Conservation (phyloP, 2,329 filamentous ascomycete species). For the Botryotinia calthae region DNA sequence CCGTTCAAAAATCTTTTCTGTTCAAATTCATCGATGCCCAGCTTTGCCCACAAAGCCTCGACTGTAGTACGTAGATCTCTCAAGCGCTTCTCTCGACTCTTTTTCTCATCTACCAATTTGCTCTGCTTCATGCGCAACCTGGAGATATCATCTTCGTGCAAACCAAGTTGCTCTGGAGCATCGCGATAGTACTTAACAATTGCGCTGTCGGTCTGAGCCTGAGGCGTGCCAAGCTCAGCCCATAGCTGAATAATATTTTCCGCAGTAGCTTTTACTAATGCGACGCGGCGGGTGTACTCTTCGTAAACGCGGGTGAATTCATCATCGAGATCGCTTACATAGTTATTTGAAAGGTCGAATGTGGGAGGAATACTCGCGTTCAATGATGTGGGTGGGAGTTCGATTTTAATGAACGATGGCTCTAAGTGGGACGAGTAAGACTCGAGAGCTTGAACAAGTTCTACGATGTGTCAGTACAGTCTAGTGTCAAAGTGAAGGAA, state of each 20-base stretch:
- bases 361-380: constrained; percentile 74
- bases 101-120: constrained; percentile 85
- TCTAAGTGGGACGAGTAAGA: constrained; percentile 97
- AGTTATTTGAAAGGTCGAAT: constrained; percentile 90
- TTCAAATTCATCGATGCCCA: constrained; percentile 79
- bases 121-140: constrained; percentile 73
- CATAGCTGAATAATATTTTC: constrained; percentile 92
- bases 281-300: constrained; percentile 84
- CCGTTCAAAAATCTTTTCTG: constrained; percentile 80
- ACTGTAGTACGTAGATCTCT: constrained; percentile 74
- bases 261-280: constrained; percentile 68
- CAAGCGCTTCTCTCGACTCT: constrained; percentile 69
- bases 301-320: constrained; percentile 96
- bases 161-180: constrained; percentile 86
- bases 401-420: constrained; percentile 78
- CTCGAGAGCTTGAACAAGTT: constrained; percentile 88
- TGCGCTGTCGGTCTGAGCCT: constrained; percentile 81
- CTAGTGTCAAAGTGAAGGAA: neutral
- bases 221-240: constrained; percentile 92
- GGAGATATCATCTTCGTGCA: constrained; percentile 82
- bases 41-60: constrained; percentile 84
- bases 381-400: constrained; percentile 76
- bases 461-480: constrained; percentile 46
- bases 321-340: constrained; percentile 79
- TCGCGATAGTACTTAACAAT: constrained; percentile 91